Evolutionary conservation across 140 eudicot species (phyloP).

Genomic region (Bidens hawaiensis): DNA sequence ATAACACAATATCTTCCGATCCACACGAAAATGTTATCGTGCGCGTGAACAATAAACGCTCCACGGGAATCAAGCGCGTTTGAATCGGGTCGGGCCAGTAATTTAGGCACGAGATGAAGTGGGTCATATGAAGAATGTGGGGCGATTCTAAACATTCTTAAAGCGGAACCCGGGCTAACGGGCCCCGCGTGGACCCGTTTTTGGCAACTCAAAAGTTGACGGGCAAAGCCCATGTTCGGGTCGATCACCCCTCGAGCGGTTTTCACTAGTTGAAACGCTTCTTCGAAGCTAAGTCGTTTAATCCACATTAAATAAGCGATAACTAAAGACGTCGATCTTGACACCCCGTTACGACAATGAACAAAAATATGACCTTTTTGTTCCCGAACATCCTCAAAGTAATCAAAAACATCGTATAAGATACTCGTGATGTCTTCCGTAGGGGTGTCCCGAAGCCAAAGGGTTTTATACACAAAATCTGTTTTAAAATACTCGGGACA

Average conservation of each 20-base stretch:
- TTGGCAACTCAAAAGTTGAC: conserved; percentile 77
- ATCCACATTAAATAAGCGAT: conserved; percentile 87
- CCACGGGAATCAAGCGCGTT: conserved; percentile 71
- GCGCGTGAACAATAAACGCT: conserved; percentile 57
- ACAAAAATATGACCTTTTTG: conserved; percentile 64
- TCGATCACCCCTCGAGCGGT: conserved; percentile 63
- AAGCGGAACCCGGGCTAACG: conserved; percentile 51
- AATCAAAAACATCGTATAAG: conserved; percentile 75
- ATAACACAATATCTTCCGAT: conserved; percentile 51
- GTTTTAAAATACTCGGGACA: conserved; percentile 80
- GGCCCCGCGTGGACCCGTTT: conserved; percentile 67
- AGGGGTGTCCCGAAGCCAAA: conserved; percentile 77
- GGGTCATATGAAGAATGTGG: conserved; percentile 78
- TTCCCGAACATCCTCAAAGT: conserved; percentile 70
- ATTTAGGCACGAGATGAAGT: conserved; percentile 73
- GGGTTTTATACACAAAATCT: conserved; percentile 66
- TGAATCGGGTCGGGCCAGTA: conserved; percentile 36
- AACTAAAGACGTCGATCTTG: conserved; percentile 68
- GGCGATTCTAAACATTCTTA: conserved; percentile 69
- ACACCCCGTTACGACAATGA: conserved; percentile 77
- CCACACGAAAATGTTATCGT: conserved; percentile 64
- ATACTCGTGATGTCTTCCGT: conserved; percentile 79
- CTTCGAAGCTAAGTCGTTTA: conserved; percentile 56
- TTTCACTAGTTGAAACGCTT: conserved; percentile 68
- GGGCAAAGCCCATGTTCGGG: conserved; percentile 83